Evolutionary conservation across 176 grass and related monocot species (phyloP).

Genomic region (Guadua angustifolia): DNA sequence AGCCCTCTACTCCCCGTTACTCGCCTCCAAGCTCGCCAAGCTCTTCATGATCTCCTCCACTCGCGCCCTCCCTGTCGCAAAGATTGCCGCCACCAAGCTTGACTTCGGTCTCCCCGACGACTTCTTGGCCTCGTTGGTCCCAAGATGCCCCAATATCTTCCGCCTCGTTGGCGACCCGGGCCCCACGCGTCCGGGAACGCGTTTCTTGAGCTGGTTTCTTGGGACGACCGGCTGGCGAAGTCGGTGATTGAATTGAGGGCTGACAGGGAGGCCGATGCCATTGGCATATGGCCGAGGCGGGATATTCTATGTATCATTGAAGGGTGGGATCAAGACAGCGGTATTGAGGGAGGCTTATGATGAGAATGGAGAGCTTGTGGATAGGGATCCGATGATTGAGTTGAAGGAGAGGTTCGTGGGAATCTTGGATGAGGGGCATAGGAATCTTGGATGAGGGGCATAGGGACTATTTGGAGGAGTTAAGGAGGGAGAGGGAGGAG

Average conservation of each 20-base stretch:
- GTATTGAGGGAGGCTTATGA: constrained; percentile 86
- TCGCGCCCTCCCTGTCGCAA: constrained; percentile 59
- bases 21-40: constrained; percentile 72
- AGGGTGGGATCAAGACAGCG: constrained; percentile 85
- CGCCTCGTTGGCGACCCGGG: constrained; percentile 39
- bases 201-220: constrained; percentile 69
- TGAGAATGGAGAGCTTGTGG: constrained; percentile 62
- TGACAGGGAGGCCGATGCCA: constrained; percentile 63
- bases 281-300: constrained; percentile 67
- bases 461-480: constrained; percentile 59
- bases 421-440: constrained; percentile 81
- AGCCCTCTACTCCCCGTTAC: constrained; percentile 45
- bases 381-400: constrained; percentile 78
- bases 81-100: constrained; percentile 67
- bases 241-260: constrained; percentile 72
- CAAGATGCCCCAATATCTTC: constrained; percentile 57
- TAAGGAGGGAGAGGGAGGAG: constrained; percentile 60
- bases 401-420: constrained; percentile 71
- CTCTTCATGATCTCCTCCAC: constrained; percentile 88
- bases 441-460: constrained; percentile 78
- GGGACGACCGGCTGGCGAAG: constrained; percentile 61
- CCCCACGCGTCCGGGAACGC: constrained; percentile 48
- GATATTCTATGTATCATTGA: constrained; percentile 61
- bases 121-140: constrained; percentile 70
- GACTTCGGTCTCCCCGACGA: constrained; percentile 87